Conservation (phyloP, 169 alveolate genomes). For the Sarcocystis neurona region DNA sequence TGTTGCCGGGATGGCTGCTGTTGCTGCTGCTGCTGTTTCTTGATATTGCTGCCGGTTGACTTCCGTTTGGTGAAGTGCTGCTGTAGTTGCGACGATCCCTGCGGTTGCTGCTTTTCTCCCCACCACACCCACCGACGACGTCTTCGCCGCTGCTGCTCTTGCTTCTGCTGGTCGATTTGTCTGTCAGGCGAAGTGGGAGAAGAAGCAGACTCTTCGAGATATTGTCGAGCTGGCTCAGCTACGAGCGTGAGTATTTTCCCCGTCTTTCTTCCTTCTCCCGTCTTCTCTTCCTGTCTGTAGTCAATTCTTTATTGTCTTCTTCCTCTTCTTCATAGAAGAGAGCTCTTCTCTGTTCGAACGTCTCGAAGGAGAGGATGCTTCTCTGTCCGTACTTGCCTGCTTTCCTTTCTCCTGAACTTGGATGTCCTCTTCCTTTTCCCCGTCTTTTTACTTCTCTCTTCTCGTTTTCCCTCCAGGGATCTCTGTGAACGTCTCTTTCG, state of each 20-base stretch:
- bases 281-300: background rate
- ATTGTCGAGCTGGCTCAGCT: constrained; percentile 82
- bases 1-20: background rate
- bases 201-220: constrained; percentile 80
- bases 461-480: too few species aligned
- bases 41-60: background rate
- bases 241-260: background rate
- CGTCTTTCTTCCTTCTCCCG: background rate
- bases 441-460: too few species aligned
- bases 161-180: background rate
- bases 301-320: too few species aligned
- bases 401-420: too few species aligned
- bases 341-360: too few species aligned
- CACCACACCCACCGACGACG: background rate
- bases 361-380: too few species aligned
- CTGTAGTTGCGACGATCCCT: background rate
- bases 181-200: constrained; percentile 84
- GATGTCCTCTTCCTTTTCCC: too few species aligned
- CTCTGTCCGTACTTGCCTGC: too few species aligned
- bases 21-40: background rate
- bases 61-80: background rate
- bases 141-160: background rate
- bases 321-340: too few species aligned
- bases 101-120: background rate
- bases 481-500: too few species aligned